Percentiles rank a stretch among this genome's conserved stretches.
Conservation (phyloP, 2,329 filamentous ascomycete genomes). For the Apiospora hydei region DNA sequence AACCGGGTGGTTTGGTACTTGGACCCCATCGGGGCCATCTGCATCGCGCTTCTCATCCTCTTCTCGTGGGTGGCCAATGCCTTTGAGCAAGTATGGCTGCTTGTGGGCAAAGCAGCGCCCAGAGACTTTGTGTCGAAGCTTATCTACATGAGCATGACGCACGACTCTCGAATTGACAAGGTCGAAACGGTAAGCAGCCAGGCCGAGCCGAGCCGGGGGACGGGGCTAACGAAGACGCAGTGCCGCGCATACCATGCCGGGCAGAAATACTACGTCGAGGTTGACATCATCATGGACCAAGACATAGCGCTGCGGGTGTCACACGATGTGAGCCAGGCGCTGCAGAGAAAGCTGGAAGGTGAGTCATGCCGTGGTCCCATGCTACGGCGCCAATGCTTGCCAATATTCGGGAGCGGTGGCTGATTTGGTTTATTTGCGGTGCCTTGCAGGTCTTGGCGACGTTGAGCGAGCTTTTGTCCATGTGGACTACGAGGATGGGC, state of each 20-base stretch:
- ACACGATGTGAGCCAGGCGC: slow-evolving; percentile 65
- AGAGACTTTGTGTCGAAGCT: slow-evolving; percentile 63
- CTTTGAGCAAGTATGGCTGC: slow-evolving; percentile 67
- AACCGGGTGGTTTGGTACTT: slow-evolving; percentile 63
- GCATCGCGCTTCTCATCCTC: slow-evolving; percentile 67
- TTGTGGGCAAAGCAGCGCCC: slow-evolving; percentile 68
- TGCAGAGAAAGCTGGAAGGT: slow-evolving; percentile 69
- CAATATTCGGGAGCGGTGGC: background rate
- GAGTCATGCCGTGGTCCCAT: background rate
- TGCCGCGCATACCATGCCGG: slow-evolving; percentile 68
- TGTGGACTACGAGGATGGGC: slow-evolving; percentile 52
- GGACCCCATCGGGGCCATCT: slow-evolving; percentile 67
- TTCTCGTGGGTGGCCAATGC: slow-evolving; percentile 68
- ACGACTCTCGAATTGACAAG: slow-evolving; percentile 61
- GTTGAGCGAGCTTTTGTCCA: slow-evolving; percentile 56
- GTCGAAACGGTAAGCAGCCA: slow-evolving; percentile 57
- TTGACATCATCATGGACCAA: slow-evolving; percentile 68
- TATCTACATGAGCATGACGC: slow-evolving; percentile 62
- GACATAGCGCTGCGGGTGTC: slow-evolving; percentile 61
- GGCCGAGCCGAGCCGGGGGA: slow-evolving; percentile 14
- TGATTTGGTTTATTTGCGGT: slow-evolving; percentile 22
- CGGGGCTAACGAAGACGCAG: slow-evolving; percentile 32
- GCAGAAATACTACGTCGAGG: slow-evolving; percentile 67
- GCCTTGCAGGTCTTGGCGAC: slow-evolving; percentile 34
- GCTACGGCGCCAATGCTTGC: background rate